Conservation (phyloP, 2,329 filamentous ascomycete genomes). For the Cordyceps javanica region DNA sequence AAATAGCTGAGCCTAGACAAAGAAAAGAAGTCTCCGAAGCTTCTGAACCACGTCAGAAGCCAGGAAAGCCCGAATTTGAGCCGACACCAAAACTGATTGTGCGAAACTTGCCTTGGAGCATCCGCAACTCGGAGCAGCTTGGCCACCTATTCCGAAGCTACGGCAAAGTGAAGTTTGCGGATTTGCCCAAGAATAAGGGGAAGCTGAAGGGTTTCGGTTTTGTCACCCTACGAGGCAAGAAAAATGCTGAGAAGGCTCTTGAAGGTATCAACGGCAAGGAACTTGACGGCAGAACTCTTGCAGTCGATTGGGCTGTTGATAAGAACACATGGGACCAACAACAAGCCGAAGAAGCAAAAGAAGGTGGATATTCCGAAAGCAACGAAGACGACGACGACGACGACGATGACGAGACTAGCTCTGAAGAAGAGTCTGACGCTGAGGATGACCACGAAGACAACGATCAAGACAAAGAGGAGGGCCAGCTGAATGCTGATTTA, state of each 20-base stretch:
- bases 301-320: conserved; percentile 95
- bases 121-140: conserved; percentile 80
- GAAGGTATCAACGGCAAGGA: conserved; percentile 81
- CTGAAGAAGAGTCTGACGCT: conserved; percentile 23
- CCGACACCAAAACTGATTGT: conserved; percentile 75
- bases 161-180: conserved; percentile 84
- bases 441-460: conserved; percentile 21
- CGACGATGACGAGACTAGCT: conserved; percentile 19
- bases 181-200: conserved; percentile 71
- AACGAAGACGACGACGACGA: conserved; percentile 20
- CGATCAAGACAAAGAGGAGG: conserved; percentile 33
- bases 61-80: conserved; percentile 52
- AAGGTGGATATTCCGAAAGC: conserved; percentile 25
- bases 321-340: conserved; percentile 76
- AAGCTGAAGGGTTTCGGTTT: conserved; percentile 88
- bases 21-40: conserved; percentile 51
- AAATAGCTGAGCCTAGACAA: conserved; percentile 80
- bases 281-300: conserved; percentile 79
- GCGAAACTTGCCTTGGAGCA: conserved; percentile 91
- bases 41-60: conserved; percentile 37
- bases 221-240: conserved; percentile 76
- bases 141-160: conserved; percentile 74
- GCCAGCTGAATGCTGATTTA: conserved; percentile 39
- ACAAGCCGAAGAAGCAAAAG: conserved; percentile 32
- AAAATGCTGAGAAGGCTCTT: conserved; percentile 87